These are phyloP conservation scores for Oryza glumipatula DNA, from an alignment of 176 grass and related monocot genomes.

Conservation along the genomic window DNA sequence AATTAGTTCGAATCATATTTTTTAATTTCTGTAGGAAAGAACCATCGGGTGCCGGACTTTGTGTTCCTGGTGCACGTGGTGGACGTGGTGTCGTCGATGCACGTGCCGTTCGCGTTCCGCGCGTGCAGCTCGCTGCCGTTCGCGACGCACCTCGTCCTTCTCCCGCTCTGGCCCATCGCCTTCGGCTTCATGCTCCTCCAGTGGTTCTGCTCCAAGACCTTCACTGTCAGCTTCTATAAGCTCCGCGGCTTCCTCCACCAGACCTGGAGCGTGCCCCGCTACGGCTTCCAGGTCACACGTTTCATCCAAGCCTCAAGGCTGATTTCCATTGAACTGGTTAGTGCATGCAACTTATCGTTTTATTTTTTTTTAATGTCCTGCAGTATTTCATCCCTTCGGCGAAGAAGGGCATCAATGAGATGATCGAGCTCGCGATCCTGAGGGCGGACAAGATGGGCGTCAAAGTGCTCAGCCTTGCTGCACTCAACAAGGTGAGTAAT, in stretches of 20 bases:
- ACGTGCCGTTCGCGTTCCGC: constrained; percentile 78
- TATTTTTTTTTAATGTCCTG: not conserved
- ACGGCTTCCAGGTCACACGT: constrained; percentile 74
- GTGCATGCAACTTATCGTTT: not conserved
- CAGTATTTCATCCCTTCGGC: constrained; percentile 85
- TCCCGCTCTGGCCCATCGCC: constrained; percentile 60
- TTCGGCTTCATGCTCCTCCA: constrained; percentile 62
- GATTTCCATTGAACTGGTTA: not conserved
- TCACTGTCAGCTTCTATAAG: constrained; percentile 74
- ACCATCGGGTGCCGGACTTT: constrained; percentile 73
- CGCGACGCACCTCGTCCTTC: constrained; percentile 40
- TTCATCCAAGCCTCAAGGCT: not conserved
- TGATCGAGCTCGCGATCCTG: constrained; percentile 90
- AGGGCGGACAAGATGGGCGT: constrained; percentile 85
- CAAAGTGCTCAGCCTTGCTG: constrained; percentile 89
- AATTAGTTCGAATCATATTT: no score
- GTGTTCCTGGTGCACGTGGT: constrained; percentile 91
- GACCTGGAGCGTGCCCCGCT: constrained; percentile 77
- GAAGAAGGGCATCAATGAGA: constrained; percentile 77
- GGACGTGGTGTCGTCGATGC: constrained; percentile 73
- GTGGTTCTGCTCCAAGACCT: constrained; percentile 85
- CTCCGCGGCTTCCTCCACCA: constrained; percentile 72
- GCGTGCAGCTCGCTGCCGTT: constrained; percentile 64
- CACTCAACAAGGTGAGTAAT: constrained; percentile 79
- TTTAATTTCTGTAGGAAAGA: constrained; percentile 51